Evolutionary conservation across 495 filamentous ascomycete genomes (phyloP).

Genomic region (Neurospora sp.): DNA sequence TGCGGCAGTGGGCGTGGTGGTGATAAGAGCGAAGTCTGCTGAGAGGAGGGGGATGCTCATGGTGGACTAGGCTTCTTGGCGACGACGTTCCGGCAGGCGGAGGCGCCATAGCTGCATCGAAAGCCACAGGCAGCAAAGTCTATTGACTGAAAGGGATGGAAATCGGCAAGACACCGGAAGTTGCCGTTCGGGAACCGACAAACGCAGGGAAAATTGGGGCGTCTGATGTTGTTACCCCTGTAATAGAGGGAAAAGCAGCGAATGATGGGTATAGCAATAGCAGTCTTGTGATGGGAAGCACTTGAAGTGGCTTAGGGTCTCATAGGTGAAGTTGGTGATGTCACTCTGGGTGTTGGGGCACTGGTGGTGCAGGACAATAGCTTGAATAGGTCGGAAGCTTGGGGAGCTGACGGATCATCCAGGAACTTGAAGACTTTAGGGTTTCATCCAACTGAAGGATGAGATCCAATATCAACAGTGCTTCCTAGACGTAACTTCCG

Average conservation of each 20-base stretch:
- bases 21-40: constrained; percentile 4
- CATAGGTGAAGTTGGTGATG: not conserved
- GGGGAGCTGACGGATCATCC: not conserved
- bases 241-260: not conserved
- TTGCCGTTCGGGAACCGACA: not conserved
- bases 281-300: not conserved
- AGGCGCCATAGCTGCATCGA: not conserved
- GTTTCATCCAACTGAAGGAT: not conserved
- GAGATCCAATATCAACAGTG: not conserved
- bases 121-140: not conserved
- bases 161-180: not conserved
- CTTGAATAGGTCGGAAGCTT: not conserved
- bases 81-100: not conserved
- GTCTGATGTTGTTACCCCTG: not conserved
- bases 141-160: not conserved
- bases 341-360: not conserved
- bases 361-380: not conserved
- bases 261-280: not conserved
- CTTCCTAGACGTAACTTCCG: not conserved
- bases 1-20: constrained; percentile 2
- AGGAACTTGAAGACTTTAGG: not conserved
- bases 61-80: constrained; percentile 8
- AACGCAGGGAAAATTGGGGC: not conserved
- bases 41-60: constrained; percentile 6
- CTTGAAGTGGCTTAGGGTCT: not conserved